A percentile compares a stretch with the other conserved stretches of the same genome.
Evolutionary conservation across 768 basidiomycete species (phyloP).

Genomic region (Mycena pura): DNA sequence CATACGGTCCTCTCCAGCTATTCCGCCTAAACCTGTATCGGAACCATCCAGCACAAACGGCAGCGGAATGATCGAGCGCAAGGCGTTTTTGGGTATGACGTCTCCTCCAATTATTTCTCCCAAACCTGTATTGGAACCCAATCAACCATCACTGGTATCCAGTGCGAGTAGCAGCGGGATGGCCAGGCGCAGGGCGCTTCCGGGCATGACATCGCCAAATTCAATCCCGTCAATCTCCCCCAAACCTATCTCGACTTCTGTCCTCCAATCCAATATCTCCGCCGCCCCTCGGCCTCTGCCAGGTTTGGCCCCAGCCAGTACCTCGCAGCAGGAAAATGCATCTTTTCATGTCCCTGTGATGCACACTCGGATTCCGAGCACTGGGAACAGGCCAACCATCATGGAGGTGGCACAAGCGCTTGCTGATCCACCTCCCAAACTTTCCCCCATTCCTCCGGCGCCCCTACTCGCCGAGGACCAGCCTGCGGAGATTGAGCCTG

Average conservation of each 20-base stretch:
- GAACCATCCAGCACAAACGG: neutral
- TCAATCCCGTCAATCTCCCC: constrained; percentile 7
- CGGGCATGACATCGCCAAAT: constrained; percentile 19
- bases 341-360: constrained; percentile 44
- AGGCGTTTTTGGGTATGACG: constrained; percentile 7
- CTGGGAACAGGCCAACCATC: constrained; percentile 71
- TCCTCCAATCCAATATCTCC: neutral
- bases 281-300: constrained; percentile 47
- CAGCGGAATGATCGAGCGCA: neutral
- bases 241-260: constrained; percentile 7
- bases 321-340: constrained; percentile 29
- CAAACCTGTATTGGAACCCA: neutral
- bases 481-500: constrained; percentile 14
- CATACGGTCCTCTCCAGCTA: neutral
- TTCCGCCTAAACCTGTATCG: neutral
- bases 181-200: constrained; percentile 35
- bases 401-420: constrained; percentile 82
- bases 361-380: constrained; percentile 67
- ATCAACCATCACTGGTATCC: constrained; percentile 15
- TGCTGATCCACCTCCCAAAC: constrained; percentile 38
- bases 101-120: constrained; percentile 16
- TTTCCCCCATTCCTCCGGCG: neutral
- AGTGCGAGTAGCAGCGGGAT: constrained; percentile 29
- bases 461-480: constrained; percentile 18
- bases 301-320: constrained; percentile 37